Evolutionary conservation across 192 early-diverging fungal genomes (phyloP), one percentile per base, ranked within the genome.

Genomic region (Coemansia sp.): DNA sequence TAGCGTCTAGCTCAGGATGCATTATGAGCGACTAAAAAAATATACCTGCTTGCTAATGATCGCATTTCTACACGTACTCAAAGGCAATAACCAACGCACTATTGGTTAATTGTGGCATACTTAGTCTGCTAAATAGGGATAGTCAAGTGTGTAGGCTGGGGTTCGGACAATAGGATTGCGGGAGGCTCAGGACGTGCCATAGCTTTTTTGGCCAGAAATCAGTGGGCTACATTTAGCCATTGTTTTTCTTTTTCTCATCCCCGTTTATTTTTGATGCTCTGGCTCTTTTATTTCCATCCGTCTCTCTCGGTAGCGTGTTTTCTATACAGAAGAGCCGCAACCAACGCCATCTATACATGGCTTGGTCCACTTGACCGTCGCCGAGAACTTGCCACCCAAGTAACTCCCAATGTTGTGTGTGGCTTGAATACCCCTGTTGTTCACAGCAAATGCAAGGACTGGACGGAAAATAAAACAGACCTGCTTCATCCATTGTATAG

Each of bases 141-240:
- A 45, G 43, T 45, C 43, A 45, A 45, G 43, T 45, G 43, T 18
- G 43, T 9, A 9, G 43, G 43, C 43, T 45, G 43, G 43, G 43
- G 43, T 20, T 45, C 43, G 20, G 9, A 45, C 43, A 45, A 45
- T 45, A 20, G n/a, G 43, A 18, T 45, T 21, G 39, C 3, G 39
- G 39, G 39, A 42, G 39, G 39, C 39, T 45, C 43, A 45, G 43
- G 43, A 45, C 43, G 9, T 38, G 43, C 43, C 20, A n/a, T 45
- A 26, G 48, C 48, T 31, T 51, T 51, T 43, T 43, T n/a, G n/a
- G 40, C 48, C 48, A 24, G 48, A 26, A 51, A 51, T 51, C 48
- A 21, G 24, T 21, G 24, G 48, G 48, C 48, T 51, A 51, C 48
- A 24, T 28, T 51, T 51, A 51, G 10, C 9, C 23, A 51, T 51